phyloP scores from a whole-genome alignment of 345 rosid genomes.

The Ceriops zippeliana region DNA sequence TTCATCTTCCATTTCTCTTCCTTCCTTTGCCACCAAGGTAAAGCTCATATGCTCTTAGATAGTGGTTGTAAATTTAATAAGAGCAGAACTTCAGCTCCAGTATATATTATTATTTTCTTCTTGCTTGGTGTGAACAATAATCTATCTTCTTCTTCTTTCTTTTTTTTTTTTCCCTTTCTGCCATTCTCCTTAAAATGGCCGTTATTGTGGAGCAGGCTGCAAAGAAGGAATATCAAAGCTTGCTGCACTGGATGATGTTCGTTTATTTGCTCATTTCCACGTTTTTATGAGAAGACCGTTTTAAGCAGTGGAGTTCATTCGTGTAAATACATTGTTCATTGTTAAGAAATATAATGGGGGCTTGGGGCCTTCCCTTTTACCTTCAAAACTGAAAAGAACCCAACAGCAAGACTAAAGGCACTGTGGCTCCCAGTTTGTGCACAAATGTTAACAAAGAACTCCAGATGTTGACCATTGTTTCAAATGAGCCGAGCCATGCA shows the following conservation, averaged over 20 bases:
- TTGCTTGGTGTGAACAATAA: background rate
- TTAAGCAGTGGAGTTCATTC: slow-evolving; percentile 33
- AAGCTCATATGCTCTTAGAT: slow-evolving; percentile 21
- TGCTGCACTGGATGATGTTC: slow-evolving; percentile 59
- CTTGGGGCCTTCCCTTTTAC: background rate
- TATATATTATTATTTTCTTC: background rate
- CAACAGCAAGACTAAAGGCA: background rate
- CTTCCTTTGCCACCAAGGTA: slow-evolving; percentile 85
- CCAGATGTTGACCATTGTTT: slow-evolving; percentile 17
- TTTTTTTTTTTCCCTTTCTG: background rate
- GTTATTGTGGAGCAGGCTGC: slow-evolving; percentile 53
- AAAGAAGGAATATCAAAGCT: slow-evolving; percentile 51
- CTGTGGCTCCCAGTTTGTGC: slow-evolving; percentile 8
- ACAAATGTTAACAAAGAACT: slow-evolving; percentile 25
- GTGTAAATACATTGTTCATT: slow-evolving; percentile 34
- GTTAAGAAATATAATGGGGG: slow-evolving; percentile 20
- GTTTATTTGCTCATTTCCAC: slow-evolving; percentile 58
- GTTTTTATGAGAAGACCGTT: slow-evolving; percentile 58
- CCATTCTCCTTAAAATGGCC: slow-evolving; percentile 29
- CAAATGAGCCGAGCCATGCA: background rate
- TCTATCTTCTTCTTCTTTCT: slow-evolving; percentile 2
- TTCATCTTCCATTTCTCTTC: slow-evolving; percentile 55
- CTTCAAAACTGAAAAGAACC: slow-evolving; percentile 9
- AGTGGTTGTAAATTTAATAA: background rate
- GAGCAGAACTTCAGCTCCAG: no score